Percentiles rank a stretch among this genome's conserved stretches.
Evolutionary conservation across 208 protist genomes (phyloP).

Genomic region (Crithidia thermophila): DNA sequence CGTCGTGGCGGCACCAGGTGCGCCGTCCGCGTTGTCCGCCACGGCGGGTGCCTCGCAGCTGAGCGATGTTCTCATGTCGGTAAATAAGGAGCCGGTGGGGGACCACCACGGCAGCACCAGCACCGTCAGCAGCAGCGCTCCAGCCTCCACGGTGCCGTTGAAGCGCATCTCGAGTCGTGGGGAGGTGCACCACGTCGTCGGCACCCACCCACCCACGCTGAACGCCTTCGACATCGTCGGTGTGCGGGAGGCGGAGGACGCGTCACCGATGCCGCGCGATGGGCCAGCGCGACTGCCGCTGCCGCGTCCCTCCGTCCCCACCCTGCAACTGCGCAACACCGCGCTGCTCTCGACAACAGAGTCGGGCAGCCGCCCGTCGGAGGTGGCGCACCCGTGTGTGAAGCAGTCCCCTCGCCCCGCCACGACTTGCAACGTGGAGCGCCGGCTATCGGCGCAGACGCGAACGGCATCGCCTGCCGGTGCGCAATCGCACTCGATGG

Average conservation of each 20-base stretch:
- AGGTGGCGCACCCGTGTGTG: neutral
- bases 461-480: neutral
- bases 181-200: too few species aligned
- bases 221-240: neutral
- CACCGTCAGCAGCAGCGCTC: too few species aligned
- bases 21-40: too few species aligned
- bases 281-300: neutral
- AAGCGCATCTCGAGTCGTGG: too few species aligned
- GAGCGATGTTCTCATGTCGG: too few species aligned
- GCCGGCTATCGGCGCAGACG: neutral
- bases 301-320: neutral
- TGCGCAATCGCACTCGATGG: too few species aligned
- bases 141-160: too few species aligned
- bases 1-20: too few species aligned
- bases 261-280: neutral
- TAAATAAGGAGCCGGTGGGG: too few species aligned
- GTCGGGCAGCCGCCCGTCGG: neutral
- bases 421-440: constrained; percentile 10
- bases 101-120: too few species aligned
- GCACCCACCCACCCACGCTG: neutral
- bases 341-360: neutral
- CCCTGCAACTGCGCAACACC: neutral
- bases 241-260: neutral
- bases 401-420: constrained; percentile 3
- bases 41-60: too few species aligned